These are phyloP conservation scores for Cardamine chenopodiifolia DNA, from an alignment of 345 rosid species.

Conservation along the genomic window DNA sequence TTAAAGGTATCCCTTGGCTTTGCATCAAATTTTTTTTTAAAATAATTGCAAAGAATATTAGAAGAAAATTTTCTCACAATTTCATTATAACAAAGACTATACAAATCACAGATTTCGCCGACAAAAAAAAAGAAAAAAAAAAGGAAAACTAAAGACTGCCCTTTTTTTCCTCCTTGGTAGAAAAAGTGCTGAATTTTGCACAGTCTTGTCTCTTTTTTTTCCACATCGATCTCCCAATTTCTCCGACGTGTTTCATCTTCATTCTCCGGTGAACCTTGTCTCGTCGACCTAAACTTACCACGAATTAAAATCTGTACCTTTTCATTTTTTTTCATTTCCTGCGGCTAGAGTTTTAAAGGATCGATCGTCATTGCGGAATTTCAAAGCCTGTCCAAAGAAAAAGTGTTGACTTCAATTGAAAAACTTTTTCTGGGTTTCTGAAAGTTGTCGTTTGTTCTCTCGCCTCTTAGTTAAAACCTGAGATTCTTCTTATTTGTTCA, in stretches of 20 bases:
- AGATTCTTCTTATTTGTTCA: slow-evolving; percentile 10
- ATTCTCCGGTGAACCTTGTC: slow-evolving; percentile 20
- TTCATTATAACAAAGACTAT: neutral
- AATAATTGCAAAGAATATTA: neutral
- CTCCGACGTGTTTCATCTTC: slow-evolving; percentile 35
- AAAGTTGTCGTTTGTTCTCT: slow-evolving; percentile 18
- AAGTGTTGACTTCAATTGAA: slow-evolving; percentile 25
- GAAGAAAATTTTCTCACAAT: neutral
- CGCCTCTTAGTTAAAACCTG: neutral
- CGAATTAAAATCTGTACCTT: neutral
- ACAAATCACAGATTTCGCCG: slow-evolving; percentile 34
- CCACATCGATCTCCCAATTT: slow-evolving; percentile 19
- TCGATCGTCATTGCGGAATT: slow-evolving; percentile 36
- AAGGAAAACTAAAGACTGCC: slow-evolving; percentile 22
- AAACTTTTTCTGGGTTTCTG: slow-evolving; percentile 24
- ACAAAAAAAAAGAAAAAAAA: slow-evolving; percentile 32
- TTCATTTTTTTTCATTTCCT: neutral
- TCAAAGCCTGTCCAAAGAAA: too few relatives aligned
- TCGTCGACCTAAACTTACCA: neutral
- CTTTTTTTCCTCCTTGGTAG: slow-evolving; percentile 1
- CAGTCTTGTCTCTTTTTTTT: slow-evolving; percentile 1
- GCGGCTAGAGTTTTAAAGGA: slow-evolving; percentile 1
- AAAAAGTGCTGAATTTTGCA: slow-evolving; percentile 10
- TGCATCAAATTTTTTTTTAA: neutral
- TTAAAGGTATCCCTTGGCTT: slow-evolving; percentile 14